Base-by-base conservation (phyloP, 2,329 filamentous ascomycete species). In the Pseudocercospora pini-densiflorae region DNA sequence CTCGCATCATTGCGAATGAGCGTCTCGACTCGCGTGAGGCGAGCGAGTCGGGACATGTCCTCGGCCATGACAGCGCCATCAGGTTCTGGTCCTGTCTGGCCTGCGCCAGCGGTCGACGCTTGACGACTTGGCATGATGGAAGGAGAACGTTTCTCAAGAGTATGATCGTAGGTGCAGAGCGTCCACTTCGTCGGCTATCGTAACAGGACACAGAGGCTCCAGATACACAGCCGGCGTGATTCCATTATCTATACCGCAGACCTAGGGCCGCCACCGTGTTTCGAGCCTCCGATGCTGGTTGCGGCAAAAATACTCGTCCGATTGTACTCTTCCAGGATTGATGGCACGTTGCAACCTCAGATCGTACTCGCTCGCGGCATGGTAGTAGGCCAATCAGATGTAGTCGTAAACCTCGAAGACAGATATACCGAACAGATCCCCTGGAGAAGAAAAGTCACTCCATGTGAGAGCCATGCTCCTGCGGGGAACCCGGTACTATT, bases 401-500 rank as follows among this genome's bases (percentile, higher is more conserved):
- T 4, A 31, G 24, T 16, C 24, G 51, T 55, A 12, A 27, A 29
- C 5, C 23, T 55, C 27, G 51, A 29, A 31, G 51, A 19, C 23
- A 31, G 23, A 55, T 19, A 51, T 55, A 55, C 51, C 51, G 51
- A 55, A 19, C 24, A 31, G 24, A 55, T 8, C 14, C 51, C 51
- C 51, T 29, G 40, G 51, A 16, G 14, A 14, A 31, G 27, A 33
- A 55, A 55, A 55, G 23, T 55, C 51, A 55, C 51, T 55, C 51
- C 51, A 55, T 55, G 27, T n/a, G 27, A 55, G 16, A 10, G 16
- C 51, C 51, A 55, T 55, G 51, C 51, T 31, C 27, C 51, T 55
- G 27, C 51, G 51, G 51, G 51, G 51, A 27, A 33, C 51, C 27
- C 5, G 21, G 51, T 16, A 33, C 51, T n/a, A 33, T 31, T 29